Percentiles rank a stretch among this genome's conserved stretches.
phyloP scores from a whole-genome alignment of 805 yeast species.

The Kluyveromyces siamensis region DNA sequence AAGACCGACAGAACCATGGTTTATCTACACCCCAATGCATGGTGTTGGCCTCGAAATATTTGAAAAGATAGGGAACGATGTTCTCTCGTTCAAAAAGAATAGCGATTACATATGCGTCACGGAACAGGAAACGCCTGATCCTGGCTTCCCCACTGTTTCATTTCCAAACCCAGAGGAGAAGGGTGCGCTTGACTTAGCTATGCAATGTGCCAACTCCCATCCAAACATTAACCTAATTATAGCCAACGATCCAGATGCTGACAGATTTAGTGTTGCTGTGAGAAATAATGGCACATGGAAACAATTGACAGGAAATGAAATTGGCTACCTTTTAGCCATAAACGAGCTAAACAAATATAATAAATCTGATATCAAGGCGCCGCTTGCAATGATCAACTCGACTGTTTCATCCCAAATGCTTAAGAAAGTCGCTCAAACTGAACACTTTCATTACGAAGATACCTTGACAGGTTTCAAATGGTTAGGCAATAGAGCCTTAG shows the following conservation, averaged over 20 bases:
- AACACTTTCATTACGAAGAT: slow-evolving; percentile 60
- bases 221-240: slow-evolving; percentile 47
- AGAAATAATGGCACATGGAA: slow-evolving; percentile 46
- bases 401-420: slow-evolving; percentile 89
- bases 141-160: slow-evolving; percentile 72
- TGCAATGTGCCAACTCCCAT: slow-evolving; percentile 43
- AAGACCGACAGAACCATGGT: slow-evolving; percentile 27
- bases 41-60: slow-evolving; percentile 80
- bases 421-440: slow-evolving; percentile 50
- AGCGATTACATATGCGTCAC: slow-evolving; percentile 35
- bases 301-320: slow-evolving; percentile 85
- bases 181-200: slow-evolving; percentile 78
- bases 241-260: slow-evolving; percentile 97
- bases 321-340: slow-evolving; percentile 77
- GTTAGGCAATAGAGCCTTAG: slow-evolving; percentile 87
- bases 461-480: slow-evolving; percentile 96
- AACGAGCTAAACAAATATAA: slow-evolving; percentile 37
- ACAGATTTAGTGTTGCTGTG: slow-evolving; percentile 78
- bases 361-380: slow-evolving; percentile 31
- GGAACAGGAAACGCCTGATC: slow-evolving; percentile 71
- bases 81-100: slow-evolving; percentile 32
- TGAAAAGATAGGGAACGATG: slow-evolving; percentile 18
- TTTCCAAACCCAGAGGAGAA: slow-evolving; percentile 96
- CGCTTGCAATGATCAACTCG: slow-evolving; percentile 54
- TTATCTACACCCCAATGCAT: slow-evolving; percentile 90